A percentile compares a stretch with the other conserved stretches of the same genome.
Evolutionary conservation across 306 rosid species (phyloP).

Genomic region (Rosa multiflora): DNA sequence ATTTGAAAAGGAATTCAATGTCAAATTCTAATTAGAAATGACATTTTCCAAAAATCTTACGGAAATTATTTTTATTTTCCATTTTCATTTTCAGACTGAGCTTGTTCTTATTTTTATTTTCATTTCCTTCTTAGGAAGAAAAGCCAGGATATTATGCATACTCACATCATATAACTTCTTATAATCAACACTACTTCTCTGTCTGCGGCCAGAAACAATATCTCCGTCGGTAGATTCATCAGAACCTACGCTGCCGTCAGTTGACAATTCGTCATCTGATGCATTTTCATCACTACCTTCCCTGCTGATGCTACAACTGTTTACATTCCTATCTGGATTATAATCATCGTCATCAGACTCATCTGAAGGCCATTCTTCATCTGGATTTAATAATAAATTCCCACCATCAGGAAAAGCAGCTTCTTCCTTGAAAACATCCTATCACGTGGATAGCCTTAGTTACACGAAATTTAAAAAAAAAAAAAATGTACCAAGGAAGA

Average conservation of each 20-base stretch:
- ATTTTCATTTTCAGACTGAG: no score
- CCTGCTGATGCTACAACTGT: slow-evolving; percentile 33
- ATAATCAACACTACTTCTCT: slow-evolving; percentile 71
- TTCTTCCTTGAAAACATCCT: slow-evolving; percentile 91
- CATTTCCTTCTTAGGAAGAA: not conserved
- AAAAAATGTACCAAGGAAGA: not conserved
- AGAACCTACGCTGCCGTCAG: slow-evolving; percentile 47
- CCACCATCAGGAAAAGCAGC: slow-evolving; percentile 68
- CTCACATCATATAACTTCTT: slow-evolving; percentile 74
- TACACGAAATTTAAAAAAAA: not conserved
- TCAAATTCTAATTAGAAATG: no score
- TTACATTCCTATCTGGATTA: slow-evolving; percentile 70
- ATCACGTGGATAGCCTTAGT: slow-evolving; percentile 18
- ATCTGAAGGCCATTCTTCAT: slow-evolving; percentile 88
- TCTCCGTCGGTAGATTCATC: slow-evolving; percentile 60
- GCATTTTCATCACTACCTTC: slow-evolving; percentile 44
- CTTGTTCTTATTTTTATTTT: not conserved
- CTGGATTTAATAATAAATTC: slow-evolving; percentile 51
- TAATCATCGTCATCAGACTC: slow-evolving; percentile 92
- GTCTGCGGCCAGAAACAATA: slow-evolving; percentile 62
- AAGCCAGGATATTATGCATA: slow-evolving; percentile 10
- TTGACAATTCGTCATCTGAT: slow-evolving; percentile 40
- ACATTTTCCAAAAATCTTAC: no score
- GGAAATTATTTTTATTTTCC: no score
- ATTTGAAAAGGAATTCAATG: not conserved